Base-by-base conservation (phyloP, 1,284 basidiomycete genomes). In the Ganoderma lucidum region DNA sequence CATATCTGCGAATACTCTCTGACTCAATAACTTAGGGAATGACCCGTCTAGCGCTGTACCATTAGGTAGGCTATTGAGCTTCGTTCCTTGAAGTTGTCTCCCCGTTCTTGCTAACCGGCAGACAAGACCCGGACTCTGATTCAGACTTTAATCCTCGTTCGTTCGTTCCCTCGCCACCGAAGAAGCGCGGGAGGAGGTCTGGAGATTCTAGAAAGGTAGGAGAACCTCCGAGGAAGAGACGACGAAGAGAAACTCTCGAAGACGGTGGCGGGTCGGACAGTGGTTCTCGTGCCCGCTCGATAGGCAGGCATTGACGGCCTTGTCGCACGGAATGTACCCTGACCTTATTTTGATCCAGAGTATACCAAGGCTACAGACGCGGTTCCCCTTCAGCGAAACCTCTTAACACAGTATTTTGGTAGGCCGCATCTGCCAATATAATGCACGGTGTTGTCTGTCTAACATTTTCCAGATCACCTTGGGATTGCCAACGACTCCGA, bases 141-240 rank as follows among this genome's bases (percentile, higher is more conserved):
- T 70, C 75, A 0, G 75, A 77, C 51, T 77, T 77, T 39, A 77
- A 75, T 56, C 75, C 75, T 3, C 70, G 74, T 1, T 30, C 68
- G 3, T 76, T 45, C 42, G 48, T 64, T 1, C 67, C 70, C 30
- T 66, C 70, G 28, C 68, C 71, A n/a, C 53, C 56, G 0, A 69
- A 70, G 53, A 75, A 73, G 55, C 70, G 67, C 39, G 64, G 64
- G 1, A 66, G 64, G 23, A 69, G 62, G 45, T 51, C 62, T 19
- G 53, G 35, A 10, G 28, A 62, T 23, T 63, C 66, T 2, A 32
- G 45, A 9, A 67, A 64, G 28, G 6, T 45, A 5, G 62, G 61
- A 14, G 59, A 59, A 10, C 71, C 62, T 9, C 61, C 68, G 5
- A 48, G 41, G 28, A 70, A 71, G 66, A 66, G 41, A 48, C 63